Conservation (phyloP, 2,329 filamentous ascomycete species). For the Juglanconis sp. region DNA sequence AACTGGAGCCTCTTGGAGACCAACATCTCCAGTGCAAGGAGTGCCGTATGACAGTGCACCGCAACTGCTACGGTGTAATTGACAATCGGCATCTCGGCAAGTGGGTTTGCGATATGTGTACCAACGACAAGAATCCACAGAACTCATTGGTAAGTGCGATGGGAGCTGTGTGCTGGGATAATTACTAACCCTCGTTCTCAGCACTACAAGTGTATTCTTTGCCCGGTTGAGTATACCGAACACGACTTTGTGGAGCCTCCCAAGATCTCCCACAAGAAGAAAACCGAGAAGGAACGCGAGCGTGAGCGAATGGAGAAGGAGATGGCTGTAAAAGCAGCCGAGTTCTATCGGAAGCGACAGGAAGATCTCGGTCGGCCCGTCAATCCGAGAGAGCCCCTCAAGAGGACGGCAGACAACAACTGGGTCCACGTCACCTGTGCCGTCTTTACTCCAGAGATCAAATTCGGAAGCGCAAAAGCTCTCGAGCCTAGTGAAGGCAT, state of each 20-base stretch:
- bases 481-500: conserved; percentile 89
- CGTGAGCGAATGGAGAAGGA: conserved; percentile 85
- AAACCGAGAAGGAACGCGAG: conserved; percentile 82
- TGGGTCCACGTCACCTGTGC: conserved; percentile 97
- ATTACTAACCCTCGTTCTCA: conserved; percentile 29
- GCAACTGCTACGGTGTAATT: conserved; percentile 83
- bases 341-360: conserved; percentile 81
- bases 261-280: conserved; percentile 81
- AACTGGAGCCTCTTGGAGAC: conserved; percentile 68
- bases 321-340: conserved; percentile 71
- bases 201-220: conserved; percentile 91
- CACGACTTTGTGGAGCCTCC: conserved; percentile 82
- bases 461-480: conserved; percentile 80
- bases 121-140: conserved; percentile 87
- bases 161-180: no score
- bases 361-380: conserved; percentile 78
- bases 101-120: conserved; percentile 95
- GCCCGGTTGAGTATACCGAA: conserved; percentile 76
- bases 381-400: conserved; percentile 84
- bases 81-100: conserved; percentile 69
- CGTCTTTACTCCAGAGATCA: conserved; percentile 86
- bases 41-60: conserved; percentile 88
- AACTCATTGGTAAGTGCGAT: conserved; percentile 76
- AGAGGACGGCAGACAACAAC: conserved; percentile 92
- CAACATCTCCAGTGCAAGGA: conserved; percentile 77